Base-by-base conservation (phyloP, 1,284 basidiomycete species). In the Puccinia triticina region DNA sequence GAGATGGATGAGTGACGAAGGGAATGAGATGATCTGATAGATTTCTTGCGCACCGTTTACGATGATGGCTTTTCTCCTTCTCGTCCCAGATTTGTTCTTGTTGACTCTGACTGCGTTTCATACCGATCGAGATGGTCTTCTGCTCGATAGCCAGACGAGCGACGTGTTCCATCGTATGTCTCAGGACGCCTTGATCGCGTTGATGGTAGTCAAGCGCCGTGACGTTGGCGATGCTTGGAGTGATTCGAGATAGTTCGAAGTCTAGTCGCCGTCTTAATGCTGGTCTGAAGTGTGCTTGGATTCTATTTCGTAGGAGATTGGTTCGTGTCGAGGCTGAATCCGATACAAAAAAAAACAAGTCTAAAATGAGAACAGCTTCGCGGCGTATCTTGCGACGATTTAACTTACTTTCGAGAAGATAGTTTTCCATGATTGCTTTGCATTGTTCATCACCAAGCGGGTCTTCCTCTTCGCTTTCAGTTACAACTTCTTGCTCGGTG, bases 361-460 rank as follows among this genome's bases (percentile, higher is more conserved):
- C 37, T 3, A 64, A 40, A 43, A 61, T 16, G 2, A 21, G 46
- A 11, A n/a, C 46, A 3, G n/a, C 23, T 18, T 21, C 55, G 21
- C n/a, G 59, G 12, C 46, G 37, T 26, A 43, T 43, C 40, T 43
- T 43, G 40, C 40, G 23, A 21, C 12, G 21, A 29, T 16, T 34
- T 48, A 26, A 67, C 61, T 80, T 8, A 80, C 77, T 80, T 61
- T 80, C 77, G 40, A 80, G 67, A 8, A 80, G 11, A 48, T 80
- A 80, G 53, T 80, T 80, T 26, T 80, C 77, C 34, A 80, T 71
- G 53, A 80, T 80, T 18, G 77, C 77, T 26, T 80, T 55, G 67
- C 53, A 80, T 72, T 80, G 77, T 21, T 80, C 66, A 23, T 78
- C 64, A n/a, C 77, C 77, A 2, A 78, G 48, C 7, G 34, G 61